Evolutionary conservation across 1,139 yeast genomes (phyloP), one percentile per base, ranked within the genome.

Genomic region (Fermentozyma sake): DNA sequence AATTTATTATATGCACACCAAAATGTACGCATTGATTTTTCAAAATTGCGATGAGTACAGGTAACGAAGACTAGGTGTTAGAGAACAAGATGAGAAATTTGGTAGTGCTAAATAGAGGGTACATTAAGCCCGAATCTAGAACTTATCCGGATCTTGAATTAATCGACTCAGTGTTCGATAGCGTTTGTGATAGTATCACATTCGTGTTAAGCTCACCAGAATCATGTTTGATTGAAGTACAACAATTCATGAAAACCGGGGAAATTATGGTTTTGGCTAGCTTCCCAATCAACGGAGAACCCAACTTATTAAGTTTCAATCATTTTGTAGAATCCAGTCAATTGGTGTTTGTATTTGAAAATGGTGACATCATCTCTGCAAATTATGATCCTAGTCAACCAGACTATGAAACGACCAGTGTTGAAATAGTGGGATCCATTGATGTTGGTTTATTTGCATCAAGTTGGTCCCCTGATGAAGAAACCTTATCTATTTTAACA

Each of bases 391-490:
- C 67, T 10, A 39, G 51, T 2, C 46, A 48, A 2, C 64, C 73
- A 1, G 79, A 79, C 44, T 63, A 67, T 24, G 75, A 72, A 26
- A 55, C 69, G 13, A 69, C 84, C 1, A 39, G 67, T 3, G 76
- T 79, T 16, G 86, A 79, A 47, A 79, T 89, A 32, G 91, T 83
- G 6, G 97, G 97, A 0, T 72, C 89, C 13, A 78, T 91, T 17
- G 96, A 87, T 44, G 74, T 68, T 21, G 93, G 91, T 0, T 61
- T 89, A 10, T 50, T 58, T 20, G 79, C 86, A 12, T 93, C 96
- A 1, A 48, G 60, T 23, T 93, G 98, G 98, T 81, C 95, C 6
- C 80, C 83, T 4, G 97, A 91, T 50, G 96, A 89, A 46, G 97
- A 91, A 49, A 73, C 87, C 1, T 60, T 91, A 34, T 76, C 80